A percentile compares a stretch with the other conserved stretches of the same genome.
Evolutionary conservation across 2,329 filamentous ascomycete genomes (phyloP).

Genomic region (Cryphonectria parasitica): DNA sequence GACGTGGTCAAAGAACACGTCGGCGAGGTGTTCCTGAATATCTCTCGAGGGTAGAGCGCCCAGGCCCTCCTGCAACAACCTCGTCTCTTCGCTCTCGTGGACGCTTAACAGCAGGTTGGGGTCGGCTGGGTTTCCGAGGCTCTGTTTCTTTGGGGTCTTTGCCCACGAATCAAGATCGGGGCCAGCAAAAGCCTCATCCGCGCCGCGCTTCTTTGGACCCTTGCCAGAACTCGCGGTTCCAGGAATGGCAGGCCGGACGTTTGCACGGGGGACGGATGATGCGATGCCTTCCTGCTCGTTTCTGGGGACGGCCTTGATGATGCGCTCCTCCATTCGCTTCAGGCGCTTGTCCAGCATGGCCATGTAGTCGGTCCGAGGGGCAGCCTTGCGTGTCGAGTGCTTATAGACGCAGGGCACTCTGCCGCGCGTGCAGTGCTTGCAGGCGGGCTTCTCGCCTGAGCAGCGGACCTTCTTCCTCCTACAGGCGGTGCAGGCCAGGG

Average conservation of each 20-base stretch:
- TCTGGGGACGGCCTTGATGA: conserved; percentile 93
- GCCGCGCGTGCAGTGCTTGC: conserved; percentile 92
- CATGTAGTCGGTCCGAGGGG: conserved; percentile 97
- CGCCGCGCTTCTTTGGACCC: conserved; percentile 74
- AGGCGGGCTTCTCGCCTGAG: conserved; percentile 95
- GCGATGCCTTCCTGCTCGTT: conserved; percentile 71
- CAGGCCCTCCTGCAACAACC: conserved; percentile 77
- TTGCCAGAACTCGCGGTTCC: conserved; percentile 56
- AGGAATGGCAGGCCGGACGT: conserved; percentile 79
- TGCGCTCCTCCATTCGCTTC: conserved; percentile 96
- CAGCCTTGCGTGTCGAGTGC: conserved; percentile 90
- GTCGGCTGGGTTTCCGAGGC: conserved; percentile 50
- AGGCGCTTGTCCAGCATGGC: conserved; percentile 95
- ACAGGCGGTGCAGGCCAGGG: conserved; percentile 93
- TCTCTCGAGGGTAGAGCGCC: conserved; percentile 84
- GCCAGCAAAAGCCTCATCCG: conserved; percentile 81
- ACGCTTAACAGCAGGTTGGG: conserved; percentile 56
- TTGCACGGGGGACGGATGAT: conserved; percentile 72
- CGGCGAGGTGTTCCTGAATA: conserved; percentile 88
- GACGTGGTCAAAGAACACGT: conserved; percentile 93
- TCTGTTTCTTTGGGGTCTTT: conserved; percentile 58
- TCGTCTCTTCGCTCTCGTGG: conserved; percentile 73
- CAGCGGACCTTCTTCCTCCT: conserved; percentile 97
- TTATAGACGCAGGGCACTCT: conserved; percentile 98
- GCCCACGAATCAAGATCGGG: conserved; percentile 83